These are phyloP conservation scores for Neurospora sp. DNA, from an alignment of 495 filamentous ascomycete species.

Conservation along the genomic window DNA sequence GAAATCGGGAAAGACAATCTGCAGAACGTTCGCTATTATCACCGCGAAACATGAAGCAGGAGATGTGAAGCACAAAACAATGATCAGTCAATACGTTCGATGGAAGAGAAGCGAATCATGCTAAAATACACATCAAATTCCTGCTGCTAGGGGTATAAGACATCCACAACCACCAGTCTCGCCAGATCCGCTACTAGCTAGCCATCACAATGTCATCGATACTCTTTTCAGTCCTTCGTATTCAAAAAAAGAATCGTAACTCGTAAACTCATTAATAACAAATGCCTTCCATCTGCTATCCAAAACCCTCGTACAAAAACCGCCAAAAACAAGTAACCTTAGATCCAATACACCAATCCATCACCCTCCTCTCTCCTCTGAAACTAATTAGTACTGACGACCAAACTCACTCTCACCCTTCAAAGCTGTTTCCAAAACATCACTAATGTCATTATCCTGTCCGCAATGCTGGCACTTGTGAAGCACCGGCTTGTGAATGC, in stretches of 20 bases:
- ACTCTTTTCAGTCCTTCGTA: neutral
- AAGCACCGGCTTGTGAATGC: constrained; percentile 7
- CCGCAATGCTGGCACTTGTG: constrained; percentile 25
- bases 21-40: too few species aligned
- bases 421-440: neutral
- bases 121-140: neutral
- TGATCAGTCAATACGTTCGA: neutral
- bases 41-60: too few species aligned
- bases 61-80: neutral
- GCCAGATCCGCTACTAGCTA: neutral
- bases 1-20: too few species aligned
- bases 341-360: too few species aligned
- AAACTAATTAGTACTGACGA: neutral
- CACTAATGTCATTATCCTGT: constrained; percentile 25
- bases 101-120: too few species aligned
- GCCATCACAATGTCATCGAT: neutral
- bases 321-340: too few species aligned
- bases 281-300: neutral
- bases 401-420: neutral
- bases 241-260: neutral
- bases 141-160: neutral
- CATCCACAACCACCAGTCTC: neutral
- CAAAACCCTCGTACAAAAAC: too few species aligned
- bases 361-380: too few species aligned
- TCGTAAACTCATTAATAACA: neutral